Evolutionary conservation across 2,329 filamentous ascomycete species (phyloP), one percentile per base, ranked within the genome.

Genomic region (Aureobasidium zeae): DNA sequence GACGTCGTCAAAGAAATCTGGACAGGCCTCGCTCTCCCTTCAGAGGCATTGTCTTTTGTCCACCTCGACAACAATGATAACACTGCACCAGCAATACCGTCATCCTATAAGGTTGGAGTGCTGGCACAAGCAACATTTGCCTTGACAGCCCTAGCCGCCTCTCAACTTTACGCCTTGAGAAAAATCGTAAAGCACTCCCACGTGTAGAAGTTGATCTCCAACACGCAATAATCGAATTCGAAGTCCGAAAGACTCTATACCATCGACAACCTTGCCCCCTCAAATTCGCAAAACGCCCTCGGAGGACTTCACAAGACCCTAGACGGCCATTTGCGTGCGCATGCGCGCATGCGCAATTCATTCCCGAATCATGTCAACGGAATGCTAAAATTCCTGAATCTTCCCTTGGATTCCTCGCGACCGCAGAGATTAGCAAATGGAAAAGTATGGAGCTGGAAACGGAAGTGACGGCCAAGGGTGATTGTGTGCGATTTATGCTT

Each of bases 1-100:
- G 17, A 38, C 17, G 35, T 38, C 17, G 17, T 21, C 24, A 21
- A 38, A 15, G 35, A 38, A 25, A 12, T 38, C 16, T 38, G 35
- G 24, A 22, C 25, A 10, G 16, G 25, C 4, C 35, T 29, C 4
- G 17, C 8, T 15, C 35, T 38, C 16, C 35, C 25, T 11, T 30
- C 35, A 22, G 35, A 30, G 13, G 17, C 35, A 2, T 15, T 38
- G 35, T 38, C 25, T 24, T n/a, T 12, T 22, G 12, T 30, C 8
- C 16, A 16, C 1, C 35, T 38, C 8, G 35, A 38, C n/a, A n/a
- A n/a, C n/a, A n/a, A n/a, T 8, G 25, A 15, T n/a, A 9, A 30
- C 25, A 29, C 15, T 6, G 22, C 3, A 30, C 35, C 35, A 3
- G 25, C 25, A 5, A 11, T 38, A n/a, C 35, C 25, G 5, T 29